Conservation (phyloP, 148 eudicot species). For the Selenicereus undatus region DNA sequence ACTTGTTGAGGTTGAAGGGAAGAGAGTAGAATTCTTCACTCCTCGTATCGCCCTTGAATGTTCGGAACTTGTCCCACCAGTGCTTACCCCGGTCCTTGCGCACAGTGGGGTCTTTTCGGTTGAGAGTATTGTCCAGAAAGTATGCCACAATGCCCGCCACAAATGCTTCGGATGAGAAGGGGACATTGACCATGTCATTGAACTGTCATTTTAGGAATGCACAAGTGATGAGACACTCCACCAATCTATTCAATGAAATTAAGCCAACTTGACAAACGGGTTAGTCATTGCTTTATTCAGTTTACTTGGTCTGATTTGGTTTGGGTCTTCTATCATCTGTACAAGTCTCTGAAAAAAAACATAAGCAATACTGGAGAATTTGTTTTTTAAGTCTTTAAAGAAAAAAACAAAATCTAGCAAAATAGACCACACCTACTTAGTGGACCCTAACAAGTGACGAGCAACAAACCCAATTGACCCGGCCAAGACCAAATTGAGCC, state of each 20-base stretch:
- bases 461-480: too few species aligned
- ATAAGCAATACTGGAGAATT: too few species aligned
- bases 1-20: slow-evolving; percentile 86
- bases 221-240: neutral
- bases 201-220: slow-evolving; percentile 44
- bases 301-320: neutral
- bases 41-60: slow-evolving; percentile 63
- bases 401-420: too few species aligned
- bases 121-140: slow-evolving; percentile 87
- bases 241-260: neutral
- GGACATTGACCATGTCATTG: slow-evolving; percentile 84
- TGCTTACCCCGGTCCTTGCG: slow-evolving; percentile 88
- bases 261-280: neutral
- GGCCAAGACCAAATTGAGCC: too few species aligned
- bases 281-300: neutral
- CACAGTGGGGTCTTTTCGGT: slow-evolving; percentile 44
- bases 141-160: slow-evolving; percentile 77
- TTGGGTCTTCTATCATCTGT: too few species aligned
- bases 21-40: slow-evolving; percentile 93
- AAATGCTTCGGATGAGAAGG: slow-evolving; percentile 89
- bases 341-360: too few species aligned
- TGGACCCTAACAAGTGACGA: too few species aligned
- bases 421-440: too few species aligned
- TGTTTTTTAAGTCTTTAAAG: too few species aligned
- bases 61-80: slow-evolving; percentile 95